These are phyloP conservation scores for Phyllosticta paracitricarpa DNA, from an alignment of 2,329 filamentous ascomycete species.

Conservation along the genomic window DNA sequence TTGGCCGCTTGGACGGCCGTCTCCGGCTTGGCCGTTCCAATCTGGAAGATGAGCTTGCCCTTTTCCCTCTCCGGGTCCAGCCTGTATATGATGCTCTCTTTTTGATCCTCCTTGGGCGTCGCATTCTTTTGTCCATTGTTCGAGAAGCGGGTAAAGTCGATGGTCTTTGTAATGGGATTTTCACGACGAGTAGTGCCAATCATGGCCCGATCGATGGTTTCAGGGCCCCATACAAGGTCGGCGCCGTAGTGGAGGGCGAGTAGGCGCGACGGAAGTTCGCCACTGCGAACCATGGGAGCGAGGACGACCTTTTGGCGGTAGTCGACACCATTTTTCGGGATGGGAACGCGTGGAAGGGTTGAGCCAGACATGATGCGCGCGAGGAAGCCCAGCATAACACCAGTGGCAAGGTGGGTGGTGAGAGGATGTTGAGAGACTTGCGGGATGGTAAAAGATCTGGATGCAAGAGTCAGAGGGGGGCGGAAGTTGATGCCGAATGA, in stretches of 20 bases:
- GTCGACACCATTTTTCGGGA: conserved; percentile 80
- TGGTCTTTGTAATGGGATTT: conserved; percentile 65
- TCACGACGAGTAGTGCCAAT: conserved; percentile 73
- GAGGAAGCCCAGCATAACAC: conserved; percentile 9
- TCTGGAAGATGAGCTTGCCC: conserved; percentile 73
- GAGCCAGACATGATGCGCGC: conserved; percentile 5
- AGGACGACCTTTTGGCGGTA: conserved; percentile 91
- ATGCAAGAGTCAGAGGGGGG: background rate
- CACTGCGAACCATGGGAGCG: conserved; percentile 96
- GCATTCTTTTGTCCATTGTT: conserved; percentile 59
- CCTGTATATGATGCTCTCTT: conserved; percentile 66
- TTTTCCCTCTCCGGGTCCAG: conserved; percentile 70
- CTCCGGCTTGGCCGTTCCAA: conserved; percentile 77
- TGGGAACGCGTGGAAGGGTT: conserved; percentile 55
- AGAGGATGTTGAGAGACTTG: background rate
- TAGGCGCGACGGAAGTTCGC: conserved; percentile 82
- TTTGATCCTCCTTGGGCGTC: conserved; percentile 31
- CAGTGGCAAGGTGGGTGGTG: background rate
- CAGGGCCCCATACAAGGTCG: conserved; percentile 95
- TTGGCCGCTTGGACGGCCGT: conserved; percentile 76
- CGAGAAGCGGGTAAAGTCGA: conserved; percentile 74
- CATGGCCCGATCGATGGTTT: conserved; percentile 85
- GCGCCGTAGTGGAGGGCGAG: conserved; percentile 89
- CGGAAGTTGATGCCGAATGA: too few relatives aligned
- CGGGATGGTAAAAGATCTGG: background rate